Evolutionary conservation across 345 rosid genomes (phyloP).

Genomic region (Citrus australasica): DNA sequence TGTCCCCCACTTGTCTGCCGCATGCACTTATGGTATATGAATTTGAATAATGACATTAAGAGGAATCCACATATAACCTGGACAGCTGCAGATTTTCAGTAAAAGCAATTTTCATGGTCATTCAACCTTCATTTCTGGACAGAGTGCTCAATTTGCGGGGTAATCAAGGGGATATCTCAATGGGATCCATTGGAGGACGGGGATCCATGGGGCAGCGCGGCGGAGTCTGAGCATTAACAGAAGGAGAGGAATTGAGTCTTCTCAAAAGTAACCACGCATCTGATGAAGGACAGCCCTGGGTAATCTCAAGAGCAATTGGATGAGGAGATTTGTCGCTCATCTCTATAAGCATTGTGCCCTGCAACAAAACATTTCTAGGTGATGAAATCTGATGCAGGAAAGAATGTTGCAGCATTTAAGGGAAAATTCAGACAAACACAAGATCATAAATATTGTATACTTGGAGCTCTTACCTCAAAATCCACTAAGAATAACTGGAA

Average conservation of each 20-base stretch:
- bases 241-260: constrained; percentile 40
- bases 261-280: constrained; percentile 76
- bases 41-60: background rate
- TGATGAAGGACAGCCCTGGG: constrained; percentile 57
- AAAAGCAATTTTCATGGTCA: background rate
- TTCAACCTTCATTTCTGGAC: background rate
- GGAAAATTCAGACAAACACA: background rate
- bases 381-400: background rate
- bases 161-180: constrained; percentile 50
- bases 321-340: constrained; percentile 42
- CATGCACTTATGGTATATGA: background rate
- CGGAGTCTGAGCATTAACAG: constrained; percentile 21
- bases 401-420: background rate
- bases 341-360: constrained; percentile 82
- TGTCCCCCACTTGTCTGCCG: background rate
- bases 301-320: constrained; percentile 75
- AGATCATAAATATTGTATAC: background rate
- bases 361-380: constrained; percentile 16
- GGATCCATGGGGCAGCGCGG: constrained; percentile 6
- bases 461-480: constrained; percentile 62
- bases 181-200: constrained; percentile 8
- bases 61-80: background rate
- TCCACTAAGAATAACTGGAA: constrained; percentile 64
- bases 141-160: background rate
- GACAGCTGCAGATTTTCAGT: background rate